Evolutionary conservation across 1,284 basidiomycete species (phyloP), one percentile per base, ranked within the genome.

Genomic region (Ceratobasidium papillatum): DNA sequence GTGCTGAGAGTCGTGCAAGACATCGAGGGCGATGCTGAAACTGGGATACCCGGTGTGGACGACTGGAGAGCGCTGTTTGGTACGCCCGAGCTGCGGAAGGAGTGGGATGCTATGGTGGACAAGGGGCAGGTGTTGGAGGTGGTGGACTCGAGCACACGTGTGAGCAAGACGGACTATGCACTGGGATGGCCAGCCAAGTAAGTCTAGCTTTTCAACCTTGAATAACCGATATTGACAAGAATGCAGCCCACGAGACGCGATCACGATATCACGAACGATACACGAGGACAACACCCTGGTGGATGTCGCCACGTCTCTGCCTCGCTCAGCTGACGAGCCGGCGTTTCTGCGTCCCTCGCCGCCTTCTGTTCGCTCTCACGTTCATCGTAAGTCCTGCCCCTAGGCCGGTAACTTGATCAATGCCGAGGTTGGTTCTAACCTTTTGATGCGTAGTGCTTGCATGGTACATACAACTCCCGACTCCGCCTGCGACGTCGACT

Each of bases 141-240:
- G 83, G 88, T 97, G 74, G 96, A 97, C 80, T 90, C 91, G 34
- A 87, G 88, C 75, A 97, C 95, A 3, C 86, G 94, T 76, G 92
- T 99, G 78, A 88, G 88, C 65, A 95, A 93, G 84, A 96, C 95
- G 0, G 93, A 95, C 79, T 99, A 94, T 81, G 90, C 91, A 5
- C 84, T 99, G 8, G 98, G 97, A 0, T 99, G 97, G 97, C 97
- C 97, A 74, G 95, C 95, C 72, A 97, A 92, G 94, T 96, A 80
- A 81, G 93, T 87, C 32, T 51, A 59, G 76, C 47, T 78, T 79
- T 52, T 75, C 81, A 34, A 77, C 79, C 63, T 79, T 17, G 36
- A 19, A 3, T 78, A 77, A 75, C 78, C 78, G 47, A 59, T 77
- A 38, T 34, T 58, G 34, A 34, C 27, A 3, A 27, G 34, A 54